phyloP scores from a whole-genome alignment of 1,139 yeast genomes.

The Yamadazyma atmosphaerica region DNA sequence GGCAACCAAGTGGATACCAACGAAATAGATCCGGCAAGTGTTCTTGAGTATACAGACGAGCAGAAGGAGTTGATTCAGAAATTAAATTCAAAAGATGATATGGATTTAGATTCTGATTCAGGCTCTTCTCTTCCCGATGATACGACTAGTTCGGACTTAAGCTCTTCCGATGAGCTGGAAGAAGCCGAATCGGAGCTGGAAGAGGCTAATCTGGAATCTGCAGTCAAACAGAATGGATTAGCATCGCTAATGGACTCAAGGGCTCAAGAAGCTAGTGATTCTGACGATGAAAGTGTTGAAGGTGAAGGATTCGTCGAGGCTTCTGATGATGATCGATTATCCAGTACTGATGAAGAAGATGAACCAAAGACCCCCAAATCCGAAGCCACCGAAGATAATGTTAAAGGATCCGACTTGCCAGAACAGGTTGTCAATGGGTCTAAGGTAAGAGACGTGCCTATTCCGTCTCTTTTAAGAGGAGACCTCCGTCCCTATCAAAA shows the following conservation, averaged over 20 bases:
- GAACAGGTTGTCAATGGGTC: conserved; percentile 45
- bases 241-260: conserved; percentile 21
- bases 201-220: conserved; percentile 7
- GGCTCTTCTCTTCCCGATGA: conserved; percentile 23
- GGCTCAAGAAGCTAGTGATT: conserved; percentile 19
- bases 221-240: conserved; percentile 17
- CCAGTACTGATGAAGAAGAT: conserved; percentile 26
- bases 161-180: too few species aligned
- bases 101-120: conserved; percentile 14
- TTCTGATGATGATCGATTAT: conserved; percentile 21
- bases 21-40: conserved; percentile 4
- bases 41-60: conserved; percentile 34
- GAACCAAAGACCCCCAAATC: conserved; percentile 33
- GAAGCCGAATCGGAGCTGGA: conserved; percentile 4
- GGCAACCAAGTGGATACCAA: conserved; percentile 15
- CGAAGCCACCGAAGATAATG: conserved; percentile 12
- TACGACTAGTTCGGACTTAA: conserved; percentile 8
- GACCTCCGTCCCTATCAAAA: conserved; percentile 88
- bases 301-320: conserved; percentile 13
- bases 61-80: conserved; percentile 32
- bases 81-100: conserved; percentile 17
- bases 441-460: conserved; percentile 66
- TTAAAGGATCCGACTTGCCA: conserved; percentile 18
- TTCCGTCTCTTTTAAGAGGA: conserved; percentile 74
- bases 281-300: conserved; percentile 21